These are phyloP conservation scores for Neurospora sp. DNA, from an alignment of 495 filamentous ascomycete genomes.

Conservation along the genomic window DNA sequence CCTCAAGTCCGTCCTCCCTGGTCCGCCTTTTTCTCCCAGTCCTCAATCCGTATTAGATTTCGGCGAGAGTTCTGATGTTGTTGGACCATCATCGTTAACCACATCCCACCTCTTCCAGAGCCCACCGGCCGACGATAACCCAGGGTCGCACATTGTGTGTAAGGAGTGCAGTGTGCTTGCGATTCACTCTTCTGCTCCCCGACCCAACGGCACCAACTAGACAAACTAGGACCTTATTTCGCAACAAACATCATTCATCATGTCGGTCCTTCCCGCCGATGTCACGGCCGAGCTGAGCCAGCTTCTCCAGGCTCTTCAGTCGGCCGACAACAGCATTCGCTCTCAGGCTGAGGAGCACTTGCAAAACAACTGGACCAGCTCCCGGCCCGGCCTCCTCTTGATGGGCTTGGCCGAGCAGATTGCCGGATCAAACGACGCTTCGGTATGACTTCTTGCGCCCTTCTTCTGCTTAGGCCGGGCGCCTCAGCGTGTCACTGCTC, in stretches of 20 bases:
- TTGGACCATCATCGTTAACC: background rate
- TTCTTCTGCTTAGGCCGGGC: background rate
- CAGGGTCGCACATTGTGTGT: background rate
- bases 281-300: constrained; percentile 71
- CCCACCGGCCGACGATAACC: background rate
- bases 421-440: constrained; percentile 53
- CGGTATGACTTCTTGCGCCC: constrained; percentile 41
- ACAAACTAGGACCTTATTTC: background rate
- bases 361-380: constrained; percentile 75
- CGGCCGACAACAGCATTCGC: constrained; percentile 79
- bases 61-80: background rate
- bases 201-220: background rate
- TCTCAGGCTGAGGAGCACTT: constrained; percentile 81
- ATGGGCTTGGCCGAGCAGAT: constrained; percentile 94
- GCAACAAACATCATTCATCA: constrained; percentile 24
- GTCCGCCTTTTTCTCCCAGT: background rate
- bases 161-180: background rate
- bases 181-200: background rate
- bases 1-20: background rate
- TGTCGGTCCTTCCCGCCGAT: constrained; percentile 79
- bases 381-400: constrained; percentile 72
- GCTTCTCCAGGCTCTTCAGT: constrained; percentile 76
- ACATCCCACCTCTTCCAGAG: background rate
- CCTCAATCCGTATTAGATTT: background rate
- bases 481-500: background rate